phyloP scores from a whole-genome alignment of 108 stramenopile species.

The Chaetoceros tenuissimus region DNA sequence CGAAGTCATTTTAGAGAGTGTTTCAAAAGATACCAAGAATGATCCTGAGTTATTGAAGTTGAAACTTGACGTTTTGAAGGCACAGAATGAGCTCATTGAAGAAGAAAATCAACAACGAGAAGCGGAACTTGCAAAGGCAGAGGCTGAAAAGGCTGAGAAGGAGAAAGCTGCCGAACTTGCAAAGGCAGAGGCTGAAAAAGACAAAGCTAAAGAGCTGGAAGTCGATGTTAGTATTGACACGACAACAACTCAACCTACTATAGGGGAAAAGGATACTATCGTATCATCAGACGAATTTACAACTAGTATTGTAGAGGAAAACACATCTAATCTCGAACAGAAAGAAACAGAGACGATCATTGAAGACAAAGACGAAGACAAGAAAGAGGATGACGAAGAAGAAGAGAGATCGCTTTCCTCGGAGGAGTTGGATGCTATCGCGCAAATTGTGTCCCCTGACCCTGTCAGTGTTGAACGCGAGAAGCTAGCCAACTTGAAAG shows the following conservation, averaged over 20 bases:
- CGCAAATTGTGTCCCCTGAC: slow-evolving; percentile 63
- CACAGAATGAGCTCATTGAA: slow-evolving; percentile 73
- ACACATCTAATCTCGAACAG: slow-evolving; percentile 12
- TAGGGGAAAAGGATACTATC: neutral
- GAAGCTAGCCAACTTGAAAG: slow-evolving; percentile 60
- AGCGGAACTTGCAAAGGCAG: slow-evolving; percentile 40
- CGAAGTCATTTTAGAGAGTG: slow-evolving; percentile 92
- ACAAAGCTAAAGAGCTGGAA: slow-evolving; percentile 14
- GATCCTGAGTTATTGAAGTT: slow-evolving; percentile 70
- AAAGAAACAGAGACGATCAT: slow-evolving; percentile 17
- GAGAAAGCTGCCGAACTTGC: slow-evolving; percentile 23
- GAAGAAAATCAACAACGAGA: slow-evolving; percentile 43
- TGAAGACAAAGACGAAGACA: slow-evolving; percentile 13
- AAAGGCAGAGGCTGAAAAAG: slow-evolving; percentile 20
- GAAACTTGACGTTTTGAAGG: slow-evolving; percentile 67
- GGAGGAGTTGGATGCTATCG: slow-evolving; percentile 77
- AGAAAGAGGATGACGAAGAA: slow-evolving; percentile 22
- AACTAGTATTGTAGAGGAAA: slow-evolving; percentile 14
- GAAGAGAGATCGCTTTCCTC: slow-evolving; percentile 46
- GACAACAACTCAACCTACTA: neutral
- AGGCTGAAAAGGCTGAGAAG: slow-evolving; percentile 47
- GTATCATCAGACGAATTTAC: neutral
- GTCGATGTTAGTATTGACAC: slow-evolving; percentile 2
- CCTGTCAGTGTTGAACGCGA: slow-evolving; percentile 72
- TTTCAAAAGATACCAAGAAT: slow-evolving; percentile 61